Evolutionary conservation across 1,284 basidiomycete species (phyloP).

Genomic region (Moesziomyces globuligerus): DNA sequence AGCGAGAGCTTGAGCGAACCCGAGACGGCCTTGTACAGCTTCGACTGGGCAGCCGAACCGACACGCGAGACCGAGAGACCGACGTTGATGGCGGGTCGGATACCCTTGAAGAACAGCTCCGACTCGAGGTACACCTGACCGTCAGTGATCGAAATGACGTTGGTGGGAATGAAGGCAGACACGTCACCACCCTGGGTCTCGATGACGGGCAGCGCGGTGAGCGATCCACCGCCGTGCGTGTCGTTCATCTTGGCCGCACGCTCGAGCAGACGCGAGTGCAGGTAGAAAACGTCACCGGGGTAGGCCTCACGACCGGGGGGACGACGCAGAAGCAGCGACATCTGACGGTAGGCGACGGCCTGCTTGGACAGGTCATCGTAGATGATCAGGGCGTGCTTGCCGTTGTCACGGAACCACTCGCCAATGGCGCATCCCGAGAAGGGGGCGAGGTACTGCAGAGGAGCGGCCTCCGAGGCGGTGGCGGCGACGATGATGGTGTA

Average conservation of each 20-base stretch:
- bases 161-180: conserved; percentile 75
- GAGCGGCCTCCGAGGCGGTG: conserved; percentile 97
- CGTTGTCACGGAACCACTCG: conserved; percentile 99
- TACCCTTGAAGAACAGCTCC: conserved; percentile 96
- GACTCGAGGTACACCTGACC: conserved; percentile 67
- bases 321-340: conserved; percentile 99
- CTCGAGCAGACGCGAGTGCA: conserved; percentile 99
- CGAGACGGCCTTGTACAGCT: conserved; percentile 91
- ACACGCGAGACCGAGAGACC: conserved; percentile 99
- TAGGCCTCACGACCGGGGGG: conserved; percentile 99
- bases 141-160: conserved; percentile 67
- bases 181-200: conserved; percentile 99
- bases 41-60: conserved; percentile 97
- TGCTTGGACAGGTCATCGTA: conserved; percentile 99
- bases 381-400: conserved; percentile 94
- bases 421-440: conserved; percentile 99
- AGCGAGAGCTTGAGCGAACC: conserved; percentile 99
- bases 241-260: conserved; percentile 99
- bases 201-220: conserved; percentile 98
- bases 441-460: conserved; percentile 97
- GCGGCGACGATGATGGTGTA: conserved; percentile 99
- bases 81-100: conserved; percentile 98
- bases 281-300: conserved; percentile 99
- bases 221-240: conserved; percentile 94
- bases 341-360: conserved; percentile 99